Conservation (phyloP, 148 eudicot genomes). For the Cornus florida region DNA sequence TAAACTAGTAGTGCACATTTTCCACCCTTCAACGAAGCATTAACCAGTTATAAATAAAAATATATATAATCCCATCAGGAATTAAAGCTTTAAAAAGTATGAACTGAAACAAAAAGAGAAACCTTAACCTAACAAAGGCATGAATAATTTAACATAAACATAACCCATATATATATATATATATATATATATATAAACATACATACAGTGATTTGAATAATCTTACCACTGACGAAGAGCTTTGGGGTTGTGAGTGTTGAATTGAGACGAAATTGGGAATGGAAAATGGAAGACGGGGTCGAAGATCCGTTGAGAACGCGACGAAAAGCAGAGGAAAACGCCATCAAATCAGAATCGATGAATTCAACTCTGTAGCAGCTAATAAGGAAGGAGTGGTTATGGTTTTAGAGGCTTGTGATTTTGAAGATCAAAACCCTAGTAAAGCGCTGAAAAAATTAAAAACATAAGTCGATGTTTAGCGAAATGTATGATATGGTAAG, state of each 20-base stretch:
- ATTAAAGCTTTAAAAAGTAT: too few species aligned
- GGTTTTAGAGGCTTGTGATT: background rate
- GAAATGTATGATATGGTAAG: background rate
- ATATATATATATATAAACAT: too few species aligned
- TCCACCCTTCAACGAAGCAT: too few species aligned
- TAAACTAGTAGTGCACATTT: too few species aligned
- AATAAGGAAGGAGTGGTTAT: background rate
- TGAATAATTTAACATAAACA: too few species aligned
- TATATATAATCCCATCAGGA: background rate
- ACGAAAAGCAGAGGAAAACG: slow-evolving; percentile 57
- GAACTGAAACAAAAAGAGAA: background rate
- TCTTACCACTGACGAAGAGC: slow-evolving; percentile 76
- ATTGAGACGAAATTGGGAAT: slow-evolving; percentile 55
- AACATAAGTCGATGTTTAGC: background rate
- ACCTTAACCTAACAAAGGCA: too few species aligned
- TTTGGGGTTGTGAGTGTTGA: slow-evolving; percentile 77
- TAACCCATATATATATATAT: background rate
- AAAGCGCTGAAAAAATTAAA: too few species aligned
- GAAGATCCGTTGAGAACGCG: slow-evolving; percentile 33
- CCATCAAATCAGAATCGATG: slow-evolving; percentile 38
- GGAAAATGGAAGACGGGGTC: slow-evolving; percentile 33
- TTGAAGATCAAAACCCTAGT: slow-evolving; percentile 5
- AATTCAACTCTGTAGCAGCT: too few species aligned
- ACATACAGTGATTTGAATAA: background rate
- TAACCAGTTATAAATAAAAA: too few species aligned